phyloP scores from a whole-genome alignment of 2,329 filamentous ascomycete species.

The Penicillium sp. region DNA sequence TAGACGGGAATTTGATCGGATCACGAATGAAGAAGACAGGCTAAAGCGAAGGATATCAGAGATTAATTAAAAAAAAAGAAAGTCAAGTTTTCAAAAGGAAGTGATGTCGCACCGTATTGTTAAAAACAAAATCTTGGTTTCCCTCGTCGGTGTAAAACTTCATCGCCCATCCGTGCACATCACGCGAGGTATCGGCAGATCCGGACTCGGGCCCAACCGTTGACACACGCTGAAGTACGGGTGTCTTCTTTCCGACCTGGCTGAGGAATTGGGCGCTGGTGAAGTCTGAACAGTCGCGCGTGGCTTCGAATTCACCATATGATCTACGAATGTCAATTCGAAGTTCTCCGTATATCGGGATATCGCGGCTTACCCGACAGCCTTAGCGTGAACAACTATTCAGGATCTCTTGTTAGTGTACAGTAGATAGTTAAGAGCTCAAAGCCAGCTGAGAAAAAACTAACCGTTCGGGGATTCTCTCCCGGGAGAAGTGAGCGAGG shows the following conservation, averaged over 20 bases:
- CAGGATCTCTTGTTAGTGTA: too few relatives aligned
- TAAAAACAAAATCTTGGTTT: conserved; percentile 55
- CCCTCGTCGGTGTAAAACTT: conserved; percentile 37
- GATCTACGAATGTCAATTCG: not conserved
- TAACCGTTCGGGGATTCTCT: conserved; percentile 61
- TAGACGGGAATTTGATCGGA: conserved; percentile 70
- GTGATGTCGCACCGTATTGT: not conserved
- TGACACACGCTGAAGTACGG: conserved; percentile 52
- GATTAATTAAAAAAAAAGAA: not conserved
- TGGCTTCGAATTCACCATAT: conserved; percentile 65
- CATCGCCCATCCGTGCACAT: conserved; percentile 51
- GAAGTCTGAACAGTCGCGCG: conserved; percentile 60
- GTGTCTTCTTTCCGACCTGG: conserved; percentile 58
- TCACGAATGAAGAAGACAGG: conserved; percentile 68
- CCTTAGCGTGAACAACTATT: conserved; percentile 25
- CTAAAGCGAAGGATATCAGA: not conserved
- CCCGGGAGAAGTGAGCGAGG: conserved; percentile 63
- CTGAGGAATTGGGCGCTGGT: conserved; percentile 60
- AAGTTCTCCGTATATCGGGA: not conserved
- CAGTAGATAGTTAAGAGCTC: not conserved
- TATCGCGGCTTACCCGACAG: conserved; percentile 26
- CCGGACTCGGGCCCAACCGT: conserved; percentile 53
- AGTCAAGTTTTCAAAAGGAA: not conserved
- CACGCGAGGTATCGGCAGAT: conserved; percentile 52
- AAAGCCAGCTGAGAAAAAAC: not conserved